A percentile compares a stretch with the other conserved stretches of the same genome.
phyloP scores from a whole-genome alignment of 352 stramenopile genomes.

The Globisporangium uncinulatum region DNA sequence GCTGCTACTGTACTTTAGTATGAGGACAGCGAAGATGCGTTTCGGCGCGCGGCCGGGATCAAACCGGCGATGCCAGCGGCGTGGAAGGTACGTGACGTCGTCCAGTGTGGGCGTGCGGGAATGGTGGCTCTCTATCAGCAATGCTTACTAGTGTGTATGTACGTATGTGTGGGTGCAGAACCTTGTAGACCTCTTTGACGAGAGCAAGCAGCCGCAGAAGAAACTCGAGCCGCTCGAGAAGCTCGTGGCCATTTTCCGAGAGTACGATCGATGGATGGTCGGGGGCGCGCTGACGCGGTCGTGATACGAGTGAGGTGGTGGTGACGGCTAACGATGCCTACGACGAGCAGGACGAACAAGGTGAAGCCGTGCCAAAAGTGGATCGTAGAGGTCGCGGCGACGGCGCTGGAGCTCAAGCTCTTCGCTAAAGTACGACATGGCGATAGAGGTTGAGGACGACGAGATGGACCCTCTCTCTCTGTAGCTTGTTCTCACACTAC shows the following conservation, averaged over 20 bases:
- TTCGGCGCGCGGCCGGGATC: conserved; percentile 52
- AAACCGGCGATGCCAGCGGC: conserved; percentile 68
- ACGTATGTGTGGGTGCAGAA: conserved; percentile 27
- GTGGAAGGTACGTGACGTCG: conserved; percentile 58
- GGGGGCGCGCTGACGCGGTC: neutral
- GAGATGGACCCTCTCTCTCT: neutral
- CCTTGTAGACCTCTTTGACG: conserved; percentile 72
- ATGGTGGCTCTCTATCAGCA: too few species aligned
- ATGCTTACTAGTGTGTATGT: neutral
- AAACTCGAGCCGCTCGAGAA: conserved; percentile 70
- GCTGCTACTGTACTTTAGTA: conserved; percentile 25
- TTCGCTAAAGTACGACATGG: conserved; percentile 30
- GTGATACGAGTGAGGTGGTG: neutral
- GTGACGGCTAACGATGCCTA: neutral
- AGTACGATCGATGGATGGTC: conserved; percentile 17
- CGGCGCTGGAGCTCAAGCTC: conserved; percentile 46
- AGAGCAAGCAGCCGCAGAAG: conserved; percentile 38
- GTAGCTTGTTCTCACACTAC: neutral
- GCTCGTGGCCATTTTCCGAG: conserved; percentile 63
- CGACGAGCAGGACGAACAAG: conserved; percentile 49
- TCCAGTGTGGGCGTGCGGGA: neutral
- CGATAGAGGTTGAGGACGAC: too few species aligned
- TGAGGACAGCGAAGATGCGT: conserved; percentile 65
- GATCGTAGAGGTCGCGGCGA: conserved; percentile 54
- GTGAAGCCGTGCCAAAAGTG: conserved; percentile 78